phyloP scores from a whole-genome alignment of 495 filamentous ascomycete species.

The Xylaria grammica region DNA sequence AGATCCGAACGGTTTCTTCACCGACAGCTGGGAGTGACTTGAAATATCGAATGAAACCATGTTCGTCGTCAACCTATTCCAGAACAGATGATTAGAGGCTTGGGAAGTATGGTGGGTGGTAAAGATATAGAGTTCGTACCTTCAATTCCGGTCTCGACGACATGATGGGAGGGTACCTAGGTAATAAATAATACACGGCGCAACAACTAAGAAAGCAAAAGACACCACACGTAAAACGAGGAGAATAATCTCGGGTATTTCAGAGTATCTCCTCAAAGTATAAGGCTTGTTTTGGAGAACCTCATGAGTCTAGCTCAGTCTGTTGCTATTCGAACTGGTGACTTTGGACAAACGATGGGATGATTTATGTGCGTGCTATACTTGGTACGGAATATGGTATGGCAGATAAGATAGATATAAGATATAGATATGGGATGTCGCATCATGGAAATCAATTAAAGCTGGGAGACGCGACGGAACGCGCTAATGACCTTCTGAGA shows the following conservation, averaged over 20 bases:
- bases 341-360: not conserved
- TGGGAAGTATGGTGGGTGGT: not conserved
- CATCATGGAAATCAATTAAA: slow-evolving; percentile 36
- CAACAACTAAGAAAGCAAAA: not conserved
- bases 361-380: not conserved
- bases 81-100: not conserved
- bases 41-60: slow-evolving; percentile 94
- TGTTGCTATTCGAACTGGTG: not conserved
- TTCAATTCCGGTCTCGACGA: slow-evolving; percentile 90
- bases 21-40: slow-evolving; percentile 72
- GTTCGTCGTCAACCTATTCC: slow-evolving; percentile 87
- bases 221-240: too few relatives aligned
- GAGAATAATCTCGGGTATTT: slow-evolving; percentile 1
- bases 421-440: slow-evolving; percentile 20
- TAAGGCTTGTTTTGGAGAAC: not conserved
- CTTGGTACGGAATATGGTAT: not conserved
- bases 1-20: slow-evolving; percentile 82
- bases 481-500: slow-evolving; percentile 22
- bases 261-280: not conserved
- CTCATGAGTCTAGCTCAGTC: not conserved
- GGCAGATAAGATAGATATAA: not conserved
- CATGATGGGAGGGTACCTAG: slow-evolving; percentile 57
- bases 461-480: slow-evolving; percentile 33
- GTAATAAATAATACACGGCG: not conserved
- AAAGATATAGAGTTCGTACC: slow-evolving; percentile 54